A percentile compares a stretch with the other conserved stretches of the same genome.
phyloP scores from a whole-genome alignment of 768 basidiomycete genomes.

The Trametes elegans region DNA sequence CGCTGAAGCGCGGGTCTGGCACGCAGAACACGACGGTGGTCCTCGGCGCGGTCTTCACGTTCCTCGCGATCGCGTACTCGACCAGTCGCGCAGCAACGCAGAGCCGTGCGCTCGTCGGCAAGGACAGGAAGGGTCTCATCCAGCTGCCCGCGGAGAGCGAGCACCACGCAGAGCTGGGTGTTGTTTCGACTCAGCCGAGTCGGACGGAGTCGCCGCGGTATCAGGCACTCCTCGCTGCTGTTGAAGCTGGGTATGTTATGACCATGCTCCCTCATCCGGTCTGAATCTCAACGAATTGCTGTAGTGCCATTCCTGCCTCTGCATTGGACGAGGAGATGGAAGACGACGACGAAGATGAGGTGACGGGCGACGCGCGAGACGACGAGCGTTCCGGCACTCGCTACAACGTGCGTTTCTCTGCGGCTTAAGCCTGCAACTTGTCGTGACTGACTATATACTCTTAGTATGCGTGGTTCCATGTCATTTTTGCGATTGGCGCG shows the following conservation, averaged over 20 bases:
- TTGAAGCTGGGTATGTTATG: constrained; percentile 83
- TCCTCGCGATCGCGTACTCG: constrained; percentile 97
- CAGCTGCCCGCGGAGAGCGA: constrained; percentile 52
- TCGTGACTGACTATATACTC: constrained; percentile 7
- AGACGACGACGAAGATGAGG: constrained; percentile 72
- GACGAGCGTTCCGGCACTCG: constrained; percentile 93
- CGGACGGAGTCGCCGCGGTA: constrained; percentile 86
- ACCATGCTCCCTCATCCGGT: not conserved
- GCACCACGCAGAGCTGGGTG: constrained; percentile 63
- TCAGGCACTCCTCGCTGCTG: constrained; percentile 91
- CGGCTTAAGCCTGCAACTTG: not conserved
- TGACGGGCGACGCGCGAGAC: constrained; percentile 73
- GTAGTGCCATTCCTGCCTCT: constrained; percentile 90
- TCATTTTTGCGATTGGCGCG: constrained; percentile 92
- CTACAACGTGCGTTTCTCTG: constrained; percentile 75
- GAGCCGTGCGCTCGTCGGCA: constrained; percentile 85
- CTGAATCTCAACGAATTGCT: not conserved
- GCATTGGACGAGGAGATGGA: constrained; percentile 79
- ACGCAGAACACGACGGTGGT: constrained; percentile 86
- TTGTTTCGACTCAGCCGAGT: constrained; percentile 82
- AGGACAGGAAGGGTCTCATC: constrained; percentile 59
- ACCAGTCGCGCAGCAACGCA: constrained; percentile 96
- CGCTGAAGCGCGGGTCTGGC: constrained; percentile 64
- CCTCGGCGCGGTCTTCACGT: constrained; percentile 92
- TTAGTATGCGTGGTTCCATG: constrained; percentile 95